Evolutionary conservation across 768 basidiomycete genomes (phyloP).

Genomic region (Russula abietina): DNA sequence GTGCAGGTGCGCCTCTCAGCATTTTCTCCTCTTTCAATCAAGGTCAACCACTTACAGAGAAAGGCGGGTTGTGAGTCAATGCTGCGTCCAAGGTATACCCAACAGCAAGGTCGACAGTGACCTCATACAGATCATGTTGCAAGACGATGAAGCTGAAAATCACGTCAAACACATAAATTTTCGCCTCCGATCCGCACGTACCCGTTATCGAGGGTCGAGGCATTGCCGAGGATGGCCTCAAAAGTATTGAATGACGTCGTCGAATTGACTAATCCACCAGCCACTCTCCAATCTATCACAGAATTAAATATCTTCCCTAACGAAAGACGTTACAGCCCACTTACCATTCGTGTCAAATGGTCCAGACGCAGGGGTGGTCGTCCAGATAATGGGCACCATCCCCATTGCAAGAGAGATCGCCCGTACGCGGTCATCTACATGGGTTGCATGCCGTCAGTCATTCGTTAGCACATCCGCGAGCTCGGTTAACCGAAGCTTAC

Average conservation of each 20-base stretch:
- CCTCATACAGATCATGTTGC: conserved; percentile 77
- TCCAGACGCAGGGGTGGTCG: conserved; percentile 47
- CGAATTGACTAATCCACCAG: conserved; percentile 67
- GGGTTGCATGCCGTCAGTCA: conserved; percentile 7
- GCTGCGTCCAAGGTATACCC: conserved; percentile 82
- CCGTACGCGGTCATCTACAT: conserved; percentile 82
- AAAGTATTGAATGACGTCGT: conserved; percentile 62
- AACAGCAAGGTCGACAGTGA: conserved; percentile 85
- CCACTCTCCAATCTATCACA: conserved; percentile 74
- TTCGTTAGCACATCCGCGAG: neutral
- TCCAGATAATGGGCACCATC: conserved; percentile 88
- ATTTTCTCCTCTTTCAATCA: neutral
- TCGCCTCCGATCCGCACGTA: conserved; percentile 28
- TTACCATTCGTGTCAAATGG: conserved; percentile 70
- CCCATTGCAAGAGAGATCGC: conserved; percentile 90
- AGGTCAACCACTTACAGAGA: conserved; percentile 44
- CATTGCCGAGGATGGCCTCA: conserved; percentile 65
- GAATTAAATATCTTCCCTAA: neutral
- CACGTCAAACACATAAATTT: conserved; percentile 11
- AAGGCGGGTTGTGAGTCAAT: conserved; percentile 53
- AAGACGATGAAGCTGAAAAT: conserved; percentile 72
- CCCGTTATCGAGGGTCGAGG: conserved; percentile 56
- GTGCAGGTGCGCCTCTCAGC: conserved; percentile 5
- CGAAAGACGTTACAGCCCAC: conserved; percentile 12
- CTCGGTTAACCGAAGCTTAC: conserved; percentile 28